Percentiles rank a stretch among this genome's conserved stretches.
Evolutionary conservation across 2,329 filamentous ascomycete species (phyloP).

Genomic region (Orbilia javanica): DNA sequence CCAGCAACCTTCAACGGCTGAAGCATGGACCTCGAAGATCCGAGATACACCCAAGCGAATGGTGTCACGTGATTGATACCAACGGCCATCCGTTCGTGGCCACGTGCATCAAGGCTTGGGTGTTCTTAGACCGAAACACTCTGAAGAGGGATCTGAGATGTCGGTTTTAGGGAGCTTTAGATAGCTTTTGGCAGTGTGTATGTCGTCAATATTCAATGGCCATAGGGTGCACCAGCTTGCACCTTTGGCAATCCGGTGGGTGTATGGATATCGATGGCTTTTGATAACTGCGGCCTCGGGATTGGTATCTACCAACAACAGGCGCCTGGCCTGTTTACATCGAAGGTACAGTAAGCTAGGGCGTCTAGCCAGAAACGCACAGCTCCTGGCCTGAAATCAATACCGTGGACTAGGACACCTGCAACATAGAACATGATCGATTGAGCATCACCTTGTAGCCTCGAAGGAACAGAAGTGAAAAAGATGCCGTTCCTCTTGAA

Average conservation of each 20-base stretch:
- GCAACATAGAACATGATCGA: no score
- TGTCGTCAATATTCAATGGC: not conserved
- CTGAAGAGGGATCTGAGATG: not conserved
- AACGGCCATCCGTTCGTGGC: not conserved
- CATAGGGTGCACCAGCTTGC: not conserved
- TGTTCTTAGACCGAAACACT: not conserved
- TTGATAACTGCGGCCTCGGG: no score
- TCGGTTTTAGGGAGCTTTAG: not conserved
- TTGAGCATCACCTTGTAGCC: not conserved
- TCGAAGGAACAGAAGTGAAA: not conserved
- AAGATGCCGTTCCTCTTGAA: not conserved
- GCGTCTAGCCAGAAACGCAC: no score
- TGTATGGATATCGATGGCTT: no score
- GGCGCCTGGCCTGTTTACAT: no score
- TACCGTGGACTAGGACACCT: no score
- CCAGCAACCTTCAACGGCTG: not conserved
- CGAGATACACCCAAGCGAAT: not conserved
- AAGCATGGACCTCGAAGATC: conserved; percentile 1
- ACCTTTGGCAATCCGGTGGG: not conserved
- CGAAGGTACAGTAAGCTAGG: no score
- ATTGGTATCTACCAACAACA: no score
- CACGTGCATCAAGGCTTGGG: not conserved
- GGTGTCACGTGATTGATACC: not conserved
- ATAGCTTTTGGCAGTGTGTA: not conserved
- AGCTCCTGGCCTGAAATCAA: no score